phyloP scores from a whole-genome alignment of 495 filamentous ascomycete species.

The Neurospora tetraspora region DNA sequence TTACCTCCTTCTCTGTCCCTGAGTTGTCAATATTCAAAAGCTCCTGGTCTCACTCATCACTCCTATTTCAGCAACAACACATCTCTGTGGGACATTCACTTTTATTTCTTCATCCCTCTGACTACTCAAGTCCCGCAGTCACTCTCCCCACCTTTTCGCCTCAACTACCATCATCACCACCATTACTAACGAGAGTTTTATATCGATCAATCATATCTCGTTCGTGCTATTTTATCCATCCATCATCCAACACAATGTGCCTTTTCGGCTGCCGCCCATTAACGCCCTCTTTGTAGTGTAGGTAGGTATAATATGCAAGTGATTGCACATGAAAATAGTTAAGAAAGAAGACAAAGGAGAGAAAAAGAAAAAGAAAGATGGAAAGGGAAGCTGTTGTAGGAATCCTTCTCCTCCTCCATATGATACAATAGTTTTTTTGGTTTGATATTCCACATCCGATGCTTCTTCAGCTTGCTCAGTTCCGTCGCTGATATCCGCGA shows the following conservation, averaged over 20 bases:
- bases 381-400: not conserved
- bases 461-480: not conserved
- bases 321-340: not conserved
- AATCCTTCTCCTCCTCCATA: not conserved
- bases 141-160: not conserved
- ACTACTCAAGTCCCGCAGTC: not conserved
- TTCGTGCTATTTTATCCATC: not conserved
- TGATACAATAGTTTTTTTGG: slow-evolving; percentile 4
- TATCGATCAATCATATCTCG: not conserved
- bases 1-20: not conserved
- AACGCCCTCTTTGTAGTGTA: not conserved
- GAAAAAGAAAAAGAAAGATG: not conserved
- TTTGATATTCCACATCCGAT: not conserved
- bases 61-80: not conserved
- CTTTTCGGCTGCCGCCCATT: not conserved
- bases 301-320: not conserved
- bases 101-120: not conserved
- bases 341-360: slow-evolving; percentile 4
- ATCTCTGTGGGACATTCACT: not conserved
- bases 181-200: not conserved
- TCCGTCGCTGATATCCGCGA: not conserved
- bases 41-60: not conserved
- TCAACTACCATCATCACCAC: not conserved
- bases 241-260: not conserved
- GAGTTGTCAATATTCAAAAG: not conserved